A percentile compares a stretch with the other conserved stretches of the same genome.
Conservation (phyloP, 768 basidiomycete species). For the Lactarius sanguifluus region DNA sequence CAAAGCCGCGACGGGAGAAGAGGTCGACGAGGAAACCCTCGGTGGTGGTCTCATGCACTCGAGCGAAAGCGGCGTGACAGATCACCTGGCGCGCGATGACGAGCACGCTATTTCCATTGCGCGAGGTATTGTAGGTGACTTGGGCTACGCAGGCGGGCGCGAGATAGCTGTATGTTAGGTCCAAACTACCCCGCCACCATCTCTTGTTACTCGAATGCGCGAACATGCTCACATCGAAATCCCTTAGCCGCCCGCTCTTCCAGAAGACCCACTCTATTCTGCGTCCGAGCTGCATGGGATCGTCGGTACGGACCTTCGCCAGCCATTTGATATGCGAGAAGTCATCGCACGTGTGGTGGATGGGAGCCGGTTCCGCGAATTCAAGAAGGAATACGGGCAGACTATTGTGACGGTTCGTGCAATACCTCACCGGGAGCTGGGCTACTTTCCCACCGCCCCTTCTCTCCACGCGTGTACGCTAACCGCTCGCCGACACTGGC, state of each 20-base stretch:
- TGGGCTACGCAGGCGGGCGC: slow-evolving; percentile 60
- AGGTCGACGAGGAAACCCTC: slow-evolving; percentile 88
- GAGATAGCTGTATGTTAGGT: slow-evolving; percentile 47
- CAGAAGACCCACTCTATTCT: slow-evolving; percentile 78
- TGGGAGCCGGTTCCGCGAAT: slow-evolving; percentile 88
- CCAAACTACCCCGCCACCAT: neutral
- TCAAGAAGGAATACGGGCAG: slow-evolving; percentile 93
- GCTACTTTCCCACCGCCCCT: slow-evolving; percentile 5
- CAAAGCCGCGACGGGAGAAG: slow-evolving; percentile 92
- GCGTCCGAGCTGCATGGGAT: slow-evolving; percentile 85
- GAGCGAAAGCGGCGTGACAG: slow-evolving; percentile 86
- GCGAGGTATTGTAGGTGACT: slow-evolving; percentile 71
- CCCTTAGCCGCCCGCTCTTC: slow-evolving; percentile 50
- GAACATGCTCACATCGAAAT: slow-evolving; percentile 8
- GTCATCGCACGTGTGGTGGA: slow-evolving; percentile 91
- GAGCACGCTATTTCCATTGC: slow-evolving; percentile 83
- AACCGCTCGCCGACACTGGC: neutral
- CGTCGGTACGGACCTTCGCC: slow-evolving; percentile 85
- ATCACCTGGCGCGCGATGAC: slow-evolving; percentile 82
- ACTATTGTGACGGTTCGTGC: slow-evolving; percentile 80
- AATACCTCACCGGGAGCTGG: neutral
- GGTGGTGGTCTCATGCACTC: slow-evolving; percentile 93
- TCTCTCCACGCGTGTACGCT: neutral
- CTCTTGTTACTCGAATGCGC: slow-evolving; percentile 10
- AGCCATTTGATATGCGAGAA: slow-evolving; percentile 92